phyloP scores from a whole-genome alignment of 2,329 filamentous ascomycete species.

The Aureobasidium sp. region DNA sequence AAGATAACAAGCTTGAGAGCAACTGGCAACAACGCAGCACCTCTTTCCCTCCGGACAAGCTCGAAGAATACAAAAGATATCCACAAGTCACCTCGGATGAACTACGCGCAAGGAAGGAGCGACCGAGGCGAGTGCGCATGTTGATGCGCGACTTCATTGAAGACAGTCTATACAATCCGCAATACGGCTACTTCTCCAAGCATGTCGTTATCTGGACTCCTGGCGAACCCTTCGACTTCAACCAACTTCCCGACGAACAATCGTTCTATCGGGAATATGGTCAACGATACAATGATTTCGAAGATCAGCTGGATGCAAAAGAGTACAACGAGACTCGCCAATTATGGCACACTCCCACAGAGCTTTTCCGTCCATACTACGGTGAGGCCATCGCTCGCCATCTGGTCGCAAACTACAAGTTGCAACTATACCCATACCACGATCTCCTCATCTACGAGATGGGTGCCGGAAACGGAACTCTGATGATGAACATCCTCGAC shows the following conservation, averaged over 20 bases:
- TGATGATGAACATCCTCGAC: slow-evolving; percentile 99
- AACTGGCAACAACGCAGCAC: slow-evolving; percentile 89
- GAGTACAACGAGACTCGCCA: slow-evolving; percentile 82
- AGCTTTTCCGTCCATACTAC: slow-evolving; percentile 97
- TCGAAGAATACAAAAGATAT: slow-evolving; percentile 82
- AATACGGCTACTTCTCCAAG: slow-evolving; percentile 97
- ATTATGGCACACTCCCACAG: slow-evolving; percentile 98
- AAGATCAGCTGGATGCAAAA: slow-evolving; percentile 83
- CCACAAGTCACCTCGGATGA: slow-evolving; percentile 88
- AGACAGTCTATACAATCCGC: slow-evolving; percentile 93
- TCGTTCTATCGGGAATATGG: slow-evolving; percentile 84
- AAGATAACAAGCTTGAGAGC: slow-evolving; percentile 63
- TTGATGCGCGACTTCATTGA: slow-evolving; percentile 98
- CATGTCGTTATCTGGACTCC: slow-evolving; percentile 97
- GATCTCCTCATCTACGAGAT: slow-evolving; percentile 99
- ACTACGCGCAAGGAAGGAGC: slow-evolving; percentile 74
- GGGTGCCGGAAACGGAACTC: slow-evolving; percentile 95
- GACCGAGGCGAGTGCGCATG: slow-evolving; percentile 95
- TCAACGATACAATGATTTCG: slow-evolving; percentile 87
- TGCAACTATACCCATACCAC: slow-evolving; percentile 94
- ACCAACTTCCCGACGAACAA: slow-evolving; percentile 80
- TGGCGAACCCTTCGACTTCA: slow-evolving; percentile 92
- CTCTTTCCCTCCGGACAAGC: slow-evolving; percentile 78
- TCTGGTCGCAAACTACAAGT: slow-evolving; percentile 94
- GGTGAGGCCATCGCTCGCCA: slow-evolving; percentile 98